phyloP scores from a whole-genome alignment of 2,329 filamentous ascomycete species.

The Sarocladiaceae sp. region DNA sequence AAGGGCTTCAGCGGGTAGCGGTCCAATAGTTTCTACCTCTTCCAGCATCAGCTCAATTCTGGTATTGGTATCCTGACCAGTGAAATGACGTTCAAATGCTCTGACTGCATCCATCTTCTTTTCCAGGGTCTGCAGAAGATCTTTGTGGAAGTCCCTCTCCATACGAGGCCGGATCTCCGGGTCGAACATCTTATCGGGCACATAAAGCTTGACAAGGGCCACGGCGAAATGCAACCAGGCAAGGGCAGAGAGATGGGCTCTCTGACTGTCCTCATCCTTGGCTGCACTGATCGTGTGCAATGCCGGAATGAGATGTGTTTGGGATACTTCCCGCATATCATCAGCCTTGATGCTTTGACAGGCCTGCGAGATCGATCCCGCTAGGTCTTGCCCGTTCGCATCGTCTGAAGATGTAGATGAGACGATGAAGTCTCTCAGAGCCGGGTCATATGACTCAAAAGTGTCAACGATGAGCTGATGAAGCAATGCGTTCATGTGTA shows the following conservation, averaged over 20 bases:
- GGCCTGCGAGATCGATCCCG: not conserved
- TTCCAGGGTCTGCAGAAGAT: slow-evolving; percentile 49
- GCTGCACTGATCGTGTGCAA: slow-evolving; percentile 34
- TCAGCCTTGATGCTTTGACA: slow-evolving; percentile 19
- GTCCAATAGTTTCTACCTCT: slow-evolving; percentile 58
- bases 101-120: slow-evolving; percentile 54
- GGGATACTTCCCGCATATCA: slow-evolving; percentile 32
- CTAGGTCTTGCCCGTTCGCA: not conserved
- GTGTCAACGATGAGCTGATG: slow-evolving; percentile 37
- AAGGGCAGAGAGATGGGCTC: slow-evolving; percentile 34
- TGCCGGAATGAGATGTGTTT: slow-evolving; percentile 39
- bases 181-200: slow-evolving; percentile 82
- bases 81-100: slow-evolving; percentile 60
- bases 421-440: slow-evolving; percentile 15
- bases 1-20: slow-evolving; percentile 56
- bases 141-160: slow-evolving; percentile 51
- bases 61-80: slow-evolving; percentile 61
- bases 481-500: slow-evolving; percentile 42
- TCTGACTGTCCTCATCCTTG: slow-evolving; percentile 13
- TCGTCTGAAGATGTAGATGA: not conserved
- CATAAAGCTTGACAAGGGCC: slow-evolving; percentile 69
- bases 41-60: slow-evolving; percentile 57
- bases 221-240: slow-evolving; percentile 74
- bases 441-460: slow-evolving; percentile 31
- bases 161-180: slow-evolving; percentile 63